phyloP scores from a whole-genome alignment of 2,329 filamentous ascomycete genomes.

The Trichophyton equinum region DNA sequence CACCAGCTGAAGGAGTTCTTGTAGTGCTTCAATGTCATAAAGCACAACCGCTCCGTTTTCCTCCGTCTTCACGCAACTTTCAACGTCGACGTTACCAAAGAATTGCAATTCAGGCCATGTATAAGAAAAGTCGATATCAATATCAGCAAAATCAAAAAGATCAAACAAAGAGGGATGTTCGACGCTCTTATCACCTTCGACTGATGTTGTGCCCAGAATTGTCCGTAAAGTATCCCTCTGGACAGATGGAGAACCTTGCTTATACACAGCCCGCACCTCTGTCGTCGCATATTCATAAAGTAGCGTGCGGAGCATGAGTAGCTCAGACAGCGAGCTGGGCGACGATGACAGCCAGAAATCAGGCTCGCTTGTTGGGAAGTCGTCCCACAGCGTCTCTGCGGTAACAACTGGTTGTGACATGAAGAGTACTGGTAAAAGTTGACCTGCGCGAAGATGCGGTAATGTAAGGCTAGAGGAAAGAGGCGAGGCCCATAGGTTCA shows the following conservation, averaged over 20 bases:
- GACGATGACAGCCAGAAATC: conserved; percentile 59
- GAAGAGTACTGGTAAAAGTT: conserved; percentile 68
- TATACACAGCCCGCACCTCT: conserved; percentile 67
- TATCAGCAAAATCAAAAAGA: conserved; percentile 77
- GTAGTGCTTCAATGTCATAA: conserved; percentile 58
- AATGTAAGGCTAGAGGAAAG: conserved; percentile 65
- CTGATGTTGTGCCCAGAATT: conserved; percentile 60
- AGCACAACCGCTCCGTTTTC: conserved; percentile 38
- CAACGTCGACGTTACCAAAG: conserved; percentile 56
- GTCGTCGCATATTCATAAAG: conserved; percentile 74
- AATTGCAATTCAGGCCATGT: conserved; percentile 44
- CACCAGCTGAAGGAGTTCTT: conserved; percentile 55
- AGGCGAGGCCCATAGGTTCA: conserved; percentile 70
- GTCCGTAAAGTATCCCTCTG: conserved; percentile 54
- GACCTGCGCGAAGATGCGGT: conserved; percentile 64
- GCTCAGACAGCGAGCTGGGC: conserved; percentile 59
- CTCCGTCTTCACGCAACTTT: conserved; percentile 50
- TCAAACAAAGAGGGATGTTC: conserved; percentile 72
- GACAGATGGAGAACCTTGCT: conserved; percentile 55
- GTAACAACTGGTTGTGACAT: conserved; percentile 59
- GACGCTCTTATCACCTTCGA: conserved; percentile 52
- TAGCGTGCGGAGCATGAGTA: conserved; percentile 62
- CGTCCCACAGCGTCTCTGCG: conserved; percentile 61
- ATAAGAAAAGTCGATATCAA: conserved; percentile 39
- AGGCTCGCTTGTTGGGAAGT: conserved; percentile 44